Evolutionary conservation across 1,139 yeast species (phyloP).

Genomic region (Zygotorulaspora mrakii): DNA sequence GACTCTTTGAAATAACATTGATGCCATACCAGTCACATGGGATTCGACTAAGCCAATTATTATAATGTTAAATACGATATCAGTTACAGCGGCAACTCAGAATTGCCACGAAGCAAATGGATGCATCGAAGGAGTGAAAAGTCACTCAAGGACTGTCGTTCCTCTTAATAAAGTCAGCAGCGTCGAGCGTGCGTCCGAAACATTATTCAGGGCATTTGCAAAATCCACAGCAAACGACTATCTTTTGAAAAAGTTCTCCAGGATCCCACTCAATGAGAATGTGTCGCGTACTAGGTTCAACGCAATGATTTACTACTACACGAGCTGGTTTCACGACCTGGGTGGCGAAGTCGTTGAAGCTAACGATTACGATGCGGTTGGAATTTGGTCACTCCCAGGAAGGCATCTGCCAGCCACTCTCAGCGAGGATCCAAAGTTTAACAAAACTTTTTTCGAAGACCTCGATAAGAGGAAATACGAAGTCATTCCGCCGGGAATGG

Average conservation of each 20-base stretch:
- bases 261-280: constrained; percentile 24
- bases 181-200: constrained; percentile 26
- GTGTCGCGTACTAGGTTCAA: constrained; percentile 26
- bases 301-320: constrained; percentile 24
- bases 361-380: constrained; percentile 35
- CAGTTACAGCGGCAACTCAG: neutral
- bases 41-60: no score
- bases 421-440: constrained; percentile 31
- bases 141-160: neutral
- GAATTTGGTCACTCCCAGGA: constrained; percentile 32
- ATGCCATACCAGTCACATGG: no score
- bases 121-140: neutral
- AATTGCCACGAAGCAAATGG: neutral
- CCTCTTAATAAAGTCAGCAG: constrained; percentile 21
- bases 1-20: no score
- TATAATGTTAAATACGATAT: neutral
- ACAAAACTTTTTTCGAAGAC: constrained; percentile 30
- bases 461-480: constrained; percentile 20
- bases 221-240: constrained; percentile 30
- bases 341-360: constrained; percentile 35
- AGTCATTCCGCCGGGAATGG: constrained; percentile 28
- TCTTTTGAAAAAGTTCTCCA: constrained; percentile 31
- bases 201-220: constrained; percentile 31
- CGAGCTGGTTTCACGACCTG: constrained; percentile 26
- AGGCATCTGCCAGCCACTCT: constrained; percentile 24